These are phyloP conservation scores for Fragilaria crotonensis DNA, from an alignment of 108 stramenopile species.

Conservation along the genomic window DNA sequence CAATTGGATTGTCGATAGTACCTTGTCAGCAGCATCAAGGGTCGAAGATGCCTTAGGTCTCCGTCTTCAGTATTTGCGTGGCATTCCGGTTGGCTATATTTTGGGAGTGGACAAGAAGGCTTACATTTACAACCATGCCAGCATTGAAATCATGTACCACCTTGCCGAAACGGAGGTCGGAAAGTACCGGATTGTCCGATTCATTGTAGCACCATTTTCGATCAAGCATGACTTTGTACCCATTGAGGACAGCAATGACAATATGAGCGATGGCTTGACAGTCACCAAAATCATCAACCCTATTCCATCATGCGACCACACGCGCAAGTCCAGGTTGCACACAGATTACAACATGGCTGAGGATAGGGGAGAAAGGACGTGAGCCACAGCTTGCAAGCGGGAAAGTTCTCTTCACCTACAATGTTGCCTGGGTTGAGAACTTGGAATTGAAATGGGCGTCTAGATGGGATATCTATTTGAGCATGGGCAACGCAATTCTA, in stretches of 20 bases:
- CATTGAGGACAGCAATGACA: slow-evolving; percentile 37
- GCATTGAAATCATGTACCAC: slow-evolving; percentile 91
- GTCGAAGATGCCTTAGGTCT: slow-evolving; percentile 59
- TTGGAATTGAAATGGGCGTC: slow-evolving; percentile 86
- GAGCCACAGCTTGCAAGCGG: slow-evolving; percentile 67
- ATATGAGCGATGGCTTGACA: slow-evolving; percentile 16
- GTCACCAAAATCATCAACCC: slow-evolving; percentile 67
- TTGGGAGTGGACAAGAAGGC: slow-evolving; percentile 55
- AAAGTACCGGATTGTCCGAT: slow-evolving; percentile 86
- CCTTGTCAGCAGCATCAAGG: slow-evolving; percentile 80
- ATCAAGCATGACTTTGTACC: slow-evolving; percentile 88
- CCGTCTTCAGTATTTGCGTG: slow-evolving; percentile 82
- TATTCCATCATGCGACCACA: slow-evolving; percentile 56
- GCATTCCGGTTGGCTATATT: slow-evolving; percentile 92
- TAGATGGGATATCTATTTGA: slow-evolving; percentile 97
- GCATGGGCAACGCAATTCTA: slow-evolving; percentile 90
- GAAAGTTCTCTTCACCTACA: slow-evolving; percentile 92
- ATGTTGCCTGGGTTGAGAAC: slow-evolving; percentile 87
- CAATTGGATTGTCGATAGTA: slow-evolving; percentile 98
- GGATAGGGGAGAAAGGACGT: too few species aligned
- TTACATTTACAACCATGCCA: slow-evolving; percentile 94
- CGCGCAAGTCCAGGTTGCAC: slow-evolving; percentile 27
- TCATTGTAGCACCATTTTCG: slow-evolving; percentile 93
- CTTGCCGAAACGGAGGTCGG: slow-evolving; percentile 64
- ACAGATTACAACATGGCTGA: slow-evolving; percentile 84